Evolutionary conservation across 2,329 filamentous ascomycete species (phyloP), one percentile per base, ranked within the genome.

Genomic region (Fusarium sp.): DNA sequence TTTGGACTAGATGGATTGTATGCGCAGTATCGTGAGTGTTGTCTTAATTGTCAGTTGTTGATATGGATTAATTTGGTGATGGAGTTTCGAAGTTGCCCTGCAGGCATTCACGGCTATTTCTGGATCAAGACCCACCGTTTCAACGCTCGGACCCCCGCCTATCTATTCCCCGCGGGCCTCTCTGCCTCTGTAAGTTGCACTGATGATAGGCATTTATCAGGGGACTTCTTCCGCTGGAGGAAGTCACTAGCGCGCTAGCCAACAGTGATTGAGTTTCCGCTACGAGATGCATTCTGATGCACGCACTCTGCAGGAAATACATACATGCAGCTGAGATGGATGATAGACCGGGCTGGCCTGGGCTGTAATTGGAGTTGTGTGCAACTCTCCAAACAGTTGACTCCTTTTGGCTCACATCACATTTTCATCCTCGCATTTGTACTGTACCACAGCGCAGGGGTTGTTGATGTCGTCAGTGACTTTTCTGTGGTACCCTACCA

Each of bases 221-320:
- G 67, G 61, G 57, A 53, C 26, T 51, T 49, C 25, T 34, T 42
- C 21, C 34, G 50, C 66, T 67, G 57, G 31, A 69, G 51, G 46
- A 30, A 19, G 16, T 13, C 48, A 26, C 48, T 51, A 51, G 31
- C 48, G n/a, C 18, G 34, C 39, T 60, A 26, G 37, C 54, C 57
- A 62, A 45, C 30, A 55, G 56, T 69, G 65, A 62, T 58, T 52
- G 58, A 68, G 54, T 55, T 67, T 70, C 67, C 26, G 41, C 65
- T 65, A 55, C 65, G 60, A 23, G 16, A 4, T 23, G 21, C 13
- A 21, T 16, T 43, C 19, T 23, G 14, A 21, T 43, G 41, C 41
- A 21, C 41, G 50, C 46, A 57, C 50, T 55, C 62, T 70, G 63
- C 67, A 70, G 53, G 58, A 71, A 68, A 61, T 51, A 65, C 55